phyloP scores from a whole-genome alignment of 1,284 basidiomycete species.

The Earliella scabrosa region DNA sequence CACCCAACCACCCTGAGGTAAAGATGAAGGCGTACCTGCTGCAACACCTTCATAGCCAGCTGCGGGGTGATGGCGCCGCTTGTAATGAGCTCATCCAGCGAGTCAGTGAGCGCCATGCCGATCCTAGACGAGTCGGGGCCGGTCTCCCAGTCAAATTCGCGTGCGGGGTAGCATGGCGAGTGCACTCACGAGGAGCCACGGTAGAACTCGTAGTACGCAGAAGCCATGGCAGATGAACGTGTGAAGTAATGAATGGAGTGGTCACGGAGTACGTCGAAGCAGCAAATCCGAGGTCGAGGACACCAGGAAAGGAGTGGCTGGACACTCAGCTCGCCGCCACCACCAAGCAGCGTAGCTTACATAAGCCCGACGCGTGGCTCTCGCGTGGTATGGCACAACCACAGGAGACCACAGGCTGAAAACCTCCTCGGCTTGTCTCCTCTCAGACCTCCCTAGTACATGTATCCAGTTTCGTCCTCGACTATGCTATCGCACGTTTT shows the following conservation, averaged over 20 bases:
- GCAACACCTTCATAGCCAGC: conserved; percentile 95
- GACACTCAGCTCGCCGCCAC: too few species aligned
- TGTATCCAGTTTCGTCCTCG: too few species aligned
- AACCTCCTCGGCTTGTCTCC: too few species aligned
- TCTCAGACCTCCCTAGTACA: too few species aligned
- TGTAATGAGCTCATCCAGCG: conserved; percentile 97
- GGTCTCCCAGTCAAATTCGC: conserved; percentile 17
- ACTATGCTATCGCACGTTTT: too few species aligned
- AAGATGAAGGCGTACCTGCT: conserved; percentile 78
- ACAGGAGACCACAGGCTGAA: too few species aligned
- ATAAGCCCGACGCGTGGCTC: too few species aligned
- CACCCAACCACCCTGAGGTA: not conserved
- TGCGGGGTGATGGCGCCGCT: conserved; percentile 97
- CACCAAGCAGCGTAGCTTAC: too few species aligned
- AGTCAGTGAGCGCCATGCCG: conserved; percentile 98
- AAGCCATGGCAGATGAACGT: conserved; percentile 52
- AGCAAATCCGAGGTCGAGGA: not conserved
- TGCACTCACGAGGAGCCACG: conserved; percentile 82
- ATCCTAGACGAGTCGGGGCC: conserved; percentile 61
- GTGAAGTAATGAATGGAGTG: not conserved
- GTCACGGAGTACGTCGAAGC: not conserved
- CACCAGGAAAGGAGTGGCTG: too few species aligned
- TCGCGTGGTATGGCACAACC: too few species aligned
- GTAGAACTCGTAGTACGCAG: conserved; percentile 92
- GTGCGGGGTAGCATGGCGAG: conserved; percentile 2